phyloP scores from a whole-genome alignment of 306 rosid species.

The Rubus parviflorus region DNA sequence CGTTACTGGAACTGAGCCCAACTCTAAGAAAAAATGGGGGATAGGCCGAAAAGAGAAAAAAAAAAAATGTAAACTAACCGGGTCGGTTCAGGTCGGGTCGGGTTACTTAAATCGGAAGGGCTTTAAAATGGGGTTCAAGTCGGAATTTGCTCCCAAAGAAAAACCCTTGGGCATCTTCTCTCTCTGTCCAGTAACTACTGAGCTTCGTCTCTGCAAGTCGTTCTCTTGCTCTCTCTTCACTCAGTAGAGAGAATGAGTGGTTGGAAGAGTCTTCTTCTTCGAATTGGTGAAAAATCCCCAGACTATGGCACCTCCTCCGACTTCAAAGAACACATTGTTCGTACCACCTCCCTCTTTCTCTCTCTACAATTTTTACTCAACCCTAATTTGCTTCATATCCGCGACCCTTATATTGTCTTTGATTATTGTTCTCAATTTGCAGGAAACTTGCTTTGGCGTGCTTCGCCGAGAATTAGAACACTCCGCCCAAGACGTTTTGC shows the following conservation, averaged over 20 bases:
- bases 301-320: constrained; percentile 81
- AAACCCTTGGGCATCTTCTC: too few relatives aligned
- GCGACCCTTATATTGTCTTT: not conserved
- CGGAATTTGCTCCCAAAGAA: too few relatives aligned
- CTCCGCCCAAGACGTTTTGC: constrained; percentile 56
- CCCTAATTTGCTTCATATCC: constrained; percentile 1
- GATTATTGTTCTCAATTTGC: constrained; percentile 27
- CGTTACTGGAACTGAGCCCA: too few relatives aligned
- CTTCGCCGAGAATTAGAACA: constrained; percentile 89
- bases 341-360: constrained; percentile 19
- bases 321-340: constrained; percentile 89
- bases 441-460: constrained; percentile 81
- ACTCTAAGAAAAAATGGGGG: too few relatives aligned
- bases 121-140: too few relatives aligned
- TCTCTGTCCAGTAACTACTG: too few relatives aligned
- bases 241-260: constrained; percentile 45
- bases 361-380: not conserved
- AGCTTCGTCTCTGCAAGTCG: not conserved
- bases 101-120: too few relatives aligned
- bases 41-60: too few relatives aligned
- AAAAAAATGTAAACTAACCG: too few relatives aligned
- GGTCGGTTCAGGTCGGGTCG: too few relatives aligned
- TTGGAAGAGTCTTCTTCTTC: constrained; percentile 83
- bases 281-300: constrained; percentile 85
- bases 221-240: not conserved